These are phyloP conservation scores for Colletotrichum tofieldiae DNA, from an alignment of 2,329 filamentous ascomycete species.

Conservation along the genomic window DNA sequence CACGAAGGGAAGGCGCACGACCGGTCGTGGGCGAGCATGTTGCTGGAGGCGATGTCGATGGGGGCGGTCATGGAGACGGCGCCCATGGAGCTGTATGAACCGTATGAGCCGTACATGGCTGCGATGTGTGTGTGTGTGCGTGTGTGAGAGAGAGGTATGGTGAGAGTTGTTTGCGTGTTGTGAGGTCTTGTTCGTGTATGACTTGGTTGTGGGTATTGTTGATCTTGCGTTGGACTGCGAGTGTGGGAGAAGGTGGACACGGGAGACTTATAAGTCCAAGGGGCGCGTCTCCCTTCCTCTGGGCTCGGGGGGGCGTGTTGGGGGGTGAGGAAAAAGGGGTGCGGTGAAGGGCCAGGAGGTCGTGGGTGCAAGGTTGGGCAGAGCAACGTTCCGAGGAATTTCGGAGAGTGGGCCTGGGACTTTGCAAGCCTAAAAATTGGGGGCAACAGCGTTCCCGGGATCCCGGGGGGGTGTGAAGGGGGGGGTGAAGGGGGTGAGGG, in stretches of 20 bases:
- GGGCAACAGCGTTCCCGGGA: slow-evolving; percentile 37
- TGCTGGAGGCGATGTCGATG: slow-evolving; percentile 63
- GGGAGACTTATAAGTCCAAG: slow-evolving; percentile 41
- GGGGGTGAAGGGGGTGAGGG: background rate
- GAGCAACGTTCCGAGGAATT: slow-evolving; percentile 41
- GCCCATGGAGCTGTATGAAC: slow-evolving; percentile 67
- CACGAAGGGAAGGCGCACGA: slow-evolving; percentile 73
- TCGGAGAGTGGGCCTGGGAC: slow-evolving; percentile 30
- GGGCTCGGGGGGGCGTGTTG: slow-evolving; percentile 23
- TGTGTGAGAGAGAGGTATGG: slow-evolving; percentile 29
- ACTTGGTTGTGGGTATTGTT: slow-evolving; percentile 29
- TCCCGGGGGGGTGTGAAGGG: slow-evolving; percentile 40
- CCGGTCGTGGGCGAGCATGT: slow-evolving; percentile 58
- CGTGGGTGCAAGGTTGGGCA: slow-evolving; percentile 32
- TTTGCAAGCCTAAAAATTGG: slow-evolving; percentile 41
- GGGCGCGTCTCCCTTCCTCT: slow-evolving; percentile 40
- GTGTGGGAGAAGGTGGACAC: slow-evolving; percentile 40
- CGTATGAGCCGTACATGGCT: slow-evolving; percentile 67
- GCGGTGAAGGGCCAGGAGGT: background rate
- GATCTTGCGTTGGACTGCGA: slow-evolving; percentile 28
- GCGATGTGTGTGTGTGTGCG: slow-evolving; percentile 43
- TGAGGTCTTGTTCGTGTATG: slow-evolving; percentile 23
- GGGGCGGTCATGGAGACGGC: slow-evolving; percentile 55
- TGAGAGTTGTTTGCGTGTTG: slow-evolving; percentile 41
- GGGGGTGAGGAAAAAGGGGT: slow-evolving; percentile 7